A percentile compares a stretch with the other conserved stretches of the same genome.
Conservation (phyloP, 2,329 filamentous ascomycete species). For the Aspergillus aculeatus region DNA sequence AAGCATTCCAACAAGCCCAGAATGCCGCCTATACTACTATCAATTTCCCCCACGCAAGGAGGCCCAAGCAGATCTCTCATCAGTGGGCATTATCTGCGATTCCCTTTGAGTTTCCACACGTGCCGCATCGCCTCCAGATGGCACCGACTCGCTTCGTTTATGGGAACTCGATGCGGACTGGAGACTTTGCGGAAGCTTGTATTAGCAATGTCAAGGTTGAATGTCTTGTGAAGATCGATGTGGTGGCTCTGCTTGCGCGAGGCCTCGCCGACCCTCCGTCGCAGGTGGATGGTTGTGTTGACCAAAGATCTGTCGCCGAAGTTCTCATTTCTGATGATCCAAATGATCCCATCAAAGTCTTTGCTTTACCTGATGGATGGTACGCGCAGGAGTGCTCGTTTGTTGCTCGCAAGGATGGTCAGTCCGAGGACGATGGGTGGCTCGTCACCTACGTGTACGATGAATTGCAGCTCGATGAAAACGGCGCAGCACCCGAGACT, state of each 20-base stretch:
- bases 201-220: conserved; percentile 10
- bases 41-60: conserved; percentile 45
- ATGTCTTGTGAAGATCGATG: conserved; percentile 14
- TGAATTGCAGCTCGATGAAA: conserved; percentile 59
- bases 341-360: conserved; percentile 60
- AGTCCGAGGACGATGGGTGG: conserved; percentile 64
- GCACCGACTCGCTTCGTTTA: conserved; percentile 60
- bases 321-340: conserved; percentile 49
- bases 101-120: conserved; percentile 66
- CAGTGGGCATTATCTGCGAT: conserved; percentile 66
- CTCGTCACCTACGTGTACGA: conserved; percentile 70
- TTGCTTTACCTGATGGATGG: conserved; percentile 59
- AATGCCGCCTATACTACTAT: conserved; percentile 68
- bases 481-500: conserved; percentile 46
- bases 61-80: conserved; percentile 49
- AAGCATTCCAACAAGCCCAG: conserved; percentile 51
- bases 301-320: conserved; percentile 55
- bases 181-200: conserved; percentile 9
- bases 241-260: conserved; percentile 37
- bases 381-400: conserved; percentile 69
- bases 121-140: conserved; percentile 59
- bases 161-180: conserved; percentile 59
- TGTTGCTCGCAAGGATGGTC: conserved; percentile 48
- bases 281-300: conserved; percentile 61
- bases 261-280: conserved; percentile 50